A percentile compares a stretch with the other conserved stretches of the same genome.
These are phyloP conservation scores for Quercus engelmannii DNA, from an alignment of 306 rosid species.

Conservation along the genomic window DNA sequence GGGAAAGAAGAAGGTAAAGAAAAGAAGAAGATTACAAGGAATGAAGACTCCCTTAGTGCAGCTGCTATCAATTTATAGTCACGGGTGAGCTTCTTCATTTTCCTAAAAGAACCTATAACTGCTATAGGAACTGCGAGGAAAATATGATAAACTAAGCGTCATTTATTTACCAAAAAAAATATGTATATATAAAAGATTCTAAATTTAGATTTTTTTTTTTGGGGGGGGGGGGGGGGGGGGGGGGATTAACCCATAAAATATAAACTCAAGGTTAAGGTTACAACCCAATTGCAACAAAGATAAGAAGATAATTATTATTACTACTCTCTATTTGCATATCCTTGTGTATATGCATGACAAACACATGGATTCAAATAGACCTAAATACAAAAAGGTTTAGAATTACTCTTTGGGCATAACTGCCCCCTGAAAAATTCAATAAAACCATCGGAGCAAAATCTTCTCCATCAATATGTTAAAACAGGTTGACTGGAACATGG, in stretches of 20 bases:
- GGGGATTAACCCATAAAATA: neutral
- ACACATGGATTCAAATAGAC: no score
- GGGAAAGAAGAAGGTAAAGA: constrained; percentile 10
- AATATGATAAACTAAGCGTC: constrained; percentile 3
- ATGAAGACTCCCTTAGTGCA: constrained; percentile 79
- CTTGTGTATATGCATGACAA: neutral
- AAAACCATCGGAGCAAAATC: no score
- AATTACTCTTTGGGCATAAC: neutral
- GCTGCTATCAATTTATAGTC: constrained; percentile 49
- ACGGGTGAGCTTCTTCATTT: constrained; percentile 68
- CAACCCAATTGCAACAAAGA: neutral
- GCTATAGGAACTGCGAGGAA: constrained; percentile 72
- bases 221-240: neutral
- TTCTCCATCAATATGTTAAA: no score
- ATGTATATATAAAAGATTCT: neutral
- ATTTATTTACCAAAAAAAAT: neutral
- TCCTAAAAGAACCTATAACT: constrained; percentile 76
- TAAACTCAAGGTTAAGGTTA: neutral
- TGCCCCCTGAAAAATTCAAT: neutral
- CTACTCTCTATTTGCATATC: neutral
- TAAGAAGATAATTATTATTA: neutral
- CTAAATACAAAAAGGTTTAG: neutral
- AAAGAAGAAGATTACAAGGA: constrained; percentile 54
- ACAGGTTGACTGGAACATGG: no score
- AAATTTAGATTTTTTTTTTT: neutral